phyloP scores from a whole-genome alignment of 1,284 basidiomycete species.

The Pyrrhoderma noxium region DNA sequence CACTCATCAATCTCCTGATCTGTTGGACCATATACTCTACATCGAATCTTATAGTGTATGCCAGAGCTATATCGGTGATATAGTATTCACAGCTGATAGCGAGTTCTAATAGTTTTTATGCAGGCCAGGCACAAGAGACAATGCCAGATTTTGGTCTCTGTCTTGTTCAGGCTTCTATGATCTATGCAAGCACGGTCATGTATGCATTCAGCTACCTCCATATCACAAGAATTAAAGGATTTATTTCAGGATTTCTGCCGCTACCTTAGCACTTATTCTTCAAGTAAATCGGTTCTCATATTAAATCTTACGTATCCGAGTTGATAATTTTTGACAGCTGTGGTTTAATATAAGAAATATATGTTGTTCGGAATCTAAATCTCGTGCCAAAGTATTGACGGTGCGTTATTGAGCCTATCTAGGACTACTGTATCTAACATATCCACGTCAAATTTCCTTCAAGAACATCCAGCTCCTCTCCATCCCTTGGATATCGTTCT shows the following conservation, averaged over 20 bases:
- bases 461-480: conserved; percentile 16
- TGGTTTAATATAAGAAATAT: conserved; percentile 3
- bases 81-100: background rate
- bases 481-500: conserved; percentile 10
- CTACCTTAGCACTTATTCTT: conserved; percentile 9
- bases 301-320: background rate
- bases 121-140: conserved; percentile 1
- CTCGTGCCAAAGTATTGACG: background rate
- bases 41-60: conserved; percentile 16
- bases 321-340: conserved; percentile 1
- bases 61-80: background rate
- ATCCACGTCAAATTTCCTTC: background rate
- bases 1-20: conserved; percentile 12
- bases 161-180: conserved; percentile 14
- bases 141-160: conserved; percentile 12
- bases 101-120: conserved; percentile 7
- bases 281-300: conserved; percentile 3
- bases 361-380: too few relatives aligned
- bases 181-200: conserved; percentile 16
- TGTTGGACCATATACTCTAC: conserved; percentile 13
- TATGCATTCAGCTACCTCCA: too few relatives aligned
- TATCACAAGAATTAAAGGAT: too few relatives aligned
- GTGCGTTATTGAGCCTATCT: background rate
- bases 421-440: background rate
- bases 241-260: conserved; percentile 8